Conservation (phyloP, 805 yeast species). For the Debaryomyces prosopidis region DNA sequence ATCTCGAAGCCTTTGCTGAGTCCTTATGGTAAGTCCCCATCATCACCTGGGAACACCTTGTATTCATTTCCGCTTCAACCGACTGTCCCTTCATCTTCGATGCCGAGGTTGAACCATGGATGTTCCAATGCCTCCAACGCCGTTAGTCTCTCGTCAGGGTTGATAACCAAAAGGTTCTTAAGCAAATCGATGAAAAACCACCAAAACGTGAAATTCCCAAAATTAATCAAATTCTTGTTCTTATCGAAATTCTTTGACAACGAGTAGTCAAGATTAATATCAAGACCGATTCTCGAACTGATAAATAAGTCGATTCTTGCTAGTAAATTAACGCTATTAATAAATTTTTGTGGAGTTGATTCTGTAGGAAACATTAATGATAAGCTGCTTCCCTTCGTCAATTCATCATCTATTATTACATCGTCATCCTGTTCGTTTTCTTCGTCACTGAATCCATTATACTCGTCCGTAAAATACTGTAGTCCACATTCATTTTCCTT, state of each 20-base stretch:
- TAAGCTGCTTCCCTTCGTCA: slow-evolving; percentile 23
- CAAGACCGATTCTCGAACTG: slow-evolving; percentile 40
- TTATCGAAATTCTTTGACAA: slow-evolving; percentile 38
- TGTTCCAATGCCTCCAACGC: slow-evolving; percentile 45
- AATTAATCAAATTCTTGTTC: slow-evolving; percentile 43
- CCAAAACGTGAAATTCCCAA: slow-evolving; percentile 79
- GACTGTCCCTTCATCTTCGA: slow-evolving; percentile 45
- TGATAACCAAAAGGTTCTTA: slow-evolving; percentile 37
- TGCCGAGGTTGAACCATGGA: slow-evolving; percentile 50
- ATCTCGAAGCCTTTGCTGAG: too few species aligned
- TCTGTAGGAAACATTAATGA: slow-evolving; percentile 39
- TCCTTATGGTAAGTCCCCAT: too few species aligned
- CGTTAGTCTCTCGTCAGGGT: slow-evolving; percentile 38
- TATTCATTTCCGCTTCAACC: neutral
- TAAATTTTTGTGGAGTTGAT: slow-evolving; percentile 39
- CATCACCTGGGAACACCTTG: too few species aligned
- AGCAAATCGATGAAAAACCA: slow-evolving; percentile 59
- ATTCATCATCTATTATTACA: slow-evolving; percentile 32
- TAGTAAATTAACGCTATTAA: slow-evolving; percentile 40
- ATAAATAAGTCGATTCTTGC: slow-evolving; percentile 46
- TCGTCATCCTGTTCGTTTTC: slow-evolving; percentile 14
- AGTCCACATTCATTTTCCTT: slow-evolving; percentile 43
- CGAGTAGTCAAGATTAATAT: slow-evolving; percentile 39
- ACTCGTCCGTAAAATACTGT: slow-evolving; percentile 34
- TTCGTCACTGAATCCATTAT: slow-evolving; percentile 7